Percentiles rank a stretch among this genome's conserved stretches.
These are phyloP conservation scores for Lachnum nothofagi DNA, from an alignment of 2,329 filamentous ascomycete genomes.

Conservation along the genomic window DNA sequence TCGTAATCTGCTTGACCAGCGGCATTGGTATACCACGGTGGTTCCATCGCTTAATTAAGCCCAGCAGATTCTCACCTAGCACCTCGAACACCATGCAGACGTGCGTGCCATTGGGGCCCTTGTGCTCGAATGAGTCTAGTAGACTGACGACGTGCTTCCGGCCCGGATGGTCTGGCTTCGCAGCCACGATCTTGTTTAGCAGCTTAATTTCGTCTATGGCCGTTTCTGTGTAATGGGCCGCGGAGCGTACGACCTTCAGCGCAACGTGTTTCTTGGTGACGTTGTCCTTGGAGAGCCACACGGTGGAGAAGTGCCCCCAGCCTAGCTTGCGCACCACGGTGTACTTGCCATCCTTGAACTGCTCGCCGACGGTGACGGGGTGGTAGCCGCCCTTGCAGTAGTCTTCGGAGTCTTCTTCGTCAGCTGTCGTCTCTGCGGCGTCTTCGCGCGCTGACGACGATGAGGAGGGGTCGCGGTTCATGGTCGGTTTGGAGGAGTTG, in stretches of 20 bases:
- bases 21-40: constrained; percentile 95
- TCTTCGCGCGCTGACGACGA: constrained; percentile 78
- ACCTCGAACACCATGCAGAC: constrained; percentile 99
- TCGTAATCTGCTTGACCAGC: constrained; percentile 96
- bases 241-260: constrained; percentile 94
- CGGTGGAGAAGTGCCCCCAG: constrained; percentile 99
- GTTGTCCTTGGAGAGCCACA: constrained; percentile 81
- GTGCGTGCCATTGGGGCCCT: constrained; percentile 91
- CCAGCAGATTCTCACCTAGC: constrained; percentile 86
- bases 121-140: constrained; percentile 95
- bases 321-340: constrained; percentile 93
- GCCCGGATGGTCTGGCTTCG: constrained; percentile 90
- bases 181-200: constrained; percentile 91
- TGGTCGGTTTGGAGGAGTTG: constrained; percentile 25
- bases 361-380: constrained; percentile 87
- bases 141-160: constrained; percentile 93
- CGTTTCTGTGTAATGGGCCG: constrained; percentile 97
- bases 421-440: constrained; percentile 82
- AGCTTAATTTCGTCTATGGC: constrained; percentile 98
- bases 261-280: constrained; percentile 88
- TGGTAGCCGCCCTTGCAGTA: constrained; percentile 99
- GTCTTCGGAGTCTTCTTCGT: constrained; percentile 98
- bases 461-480: constrained; percentile 52
- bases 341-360: constrained; percentile 97
- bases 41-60: constrained; percentile 97